Conservation (phyloP, 805 yeast genomes). For the Yamadazyma paraphyllophila region DNA sequence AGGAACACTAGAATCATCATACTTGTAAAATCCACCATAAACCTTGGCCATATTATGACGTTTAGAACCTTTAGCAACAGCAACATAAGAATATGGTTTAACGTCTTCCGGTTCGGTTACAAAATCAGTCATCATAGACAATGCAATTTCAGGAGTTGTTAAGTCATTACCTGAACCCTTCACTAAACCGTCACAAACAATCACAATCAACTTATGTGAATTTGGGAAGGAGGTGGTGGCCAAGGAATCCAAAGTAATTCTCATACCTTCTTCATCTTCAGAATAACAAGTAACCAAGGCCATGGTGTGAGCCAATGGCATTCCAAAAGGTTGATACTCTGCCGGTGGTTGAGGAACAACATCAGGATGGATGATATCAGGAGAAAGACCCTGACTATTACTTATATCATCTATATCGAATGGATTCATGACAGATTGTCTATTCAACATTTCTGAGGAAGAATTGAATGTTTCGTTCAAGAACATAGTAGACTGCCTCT, state of each 20-base stretch:
- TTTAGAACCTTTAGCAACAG: conserved; percentile 91
- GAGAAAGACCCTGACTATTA: conserved; percentile 48
- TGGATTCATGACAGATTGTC: conserved; percentile 28
- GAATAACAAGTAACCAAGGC: conserved; percentile 84
- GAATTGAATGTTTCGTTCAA: conserved; percentile 27
- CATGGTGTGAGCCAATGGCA: conserved; percentile 57
- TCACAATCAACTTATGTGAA: conserved; percentile 82
- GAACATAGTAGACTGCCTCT: conserved; percentile 26
- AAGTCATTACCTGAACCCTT: conserved; percentile 90
- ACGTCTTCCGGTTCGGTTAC: conserved; percentile 72
- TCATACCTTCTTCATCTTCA: conserved; percentile 81
- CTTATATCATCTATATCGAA: conserved; percentile 34
- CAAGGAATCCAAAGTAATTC: conserved; percentile 87
- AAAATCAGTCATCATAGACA: conserved; percentile 78
- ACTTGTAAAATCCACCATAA: conserved; percentile 90
- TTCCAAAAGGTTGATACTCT: conserved; percentile 82
- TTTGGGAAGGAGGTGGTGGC: conserved; percentile 96
- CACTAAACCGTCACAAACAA: conserved; percentile 90
- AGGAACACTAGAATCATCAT: conserved; percentile 73
- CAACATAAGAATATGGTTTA: conserved; percentile 81
- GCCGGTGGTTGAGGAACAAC: conserved; percentile 90
- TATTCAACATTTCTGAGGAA: conserved; percentile 34
- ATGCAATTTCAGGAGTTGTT: conserved; percentile 86
- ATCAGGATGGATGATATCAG: conserved; percentile 66
- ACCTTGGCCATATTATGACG: conserved; percentile 98